Base-by-base conservation (phyloP, 768 basidiomycete genomes). In the Botryobasidium botryosum region DNA sequence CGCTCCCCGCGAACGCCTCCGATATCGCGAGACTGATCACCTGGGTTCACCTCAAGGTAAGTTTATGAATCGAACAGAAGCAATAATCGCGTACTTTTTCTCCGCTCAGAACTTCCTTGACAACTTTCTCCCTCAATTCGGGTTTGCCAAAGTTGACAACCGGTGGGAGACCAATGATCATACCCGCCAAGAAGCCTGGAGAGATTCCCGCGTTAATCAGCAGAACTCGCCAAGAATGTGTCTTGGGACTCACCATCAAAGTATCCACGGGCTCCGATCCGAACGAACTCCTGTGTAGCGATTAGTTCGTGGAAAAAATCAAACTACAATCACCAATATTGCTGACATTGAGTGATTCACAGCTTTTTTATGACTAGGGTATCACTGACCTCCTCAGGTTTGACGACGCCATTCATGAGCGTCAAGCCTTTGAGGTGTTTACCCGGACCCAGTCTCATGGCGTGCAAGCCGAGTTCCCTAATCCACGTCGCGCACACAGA, bases 291-390 rank as follows among this genome's bases (percentile, higher is more conserved):
- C 32, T 77, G 72, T 51, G 83, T 76, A 45, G 85, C 68, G 48
- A 86, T 82, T 35, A 77, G 67, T 71, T 86, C 91, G 56, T 94
- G 80, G 69, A 97, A 97, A 56, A 90, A 90, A 59, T 94, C 85
- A 53, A 82, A 96, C 52, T 48, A 23, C 8, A 17, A 25, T 15
- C 12, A 20, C 23, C 20, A 29, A 37, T 53, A 53, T 12, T 4
- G 13, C 10, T 10, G 37, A 8, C 10, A 40, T 32, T 13, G 13
- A 31, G n/a, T 10, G 21, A 37, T 29, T n/a, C 23, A 17, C 10
- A 27, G 39, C 10, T 10, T 10, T 15, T 33, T 24, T 15, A 43
- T 20, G 35, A 32, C 5, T 5, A 32, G 25, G 7, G 23, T 5
- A 15, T 12, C 18, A 37, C 43, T 6, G 18, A 42, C 48, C 43